These are phyloP conservation scores for Boletus subparvulus DNA, from an alignment of 768 basidiomycete genomes.

Conservation along the genomic window DNA sequence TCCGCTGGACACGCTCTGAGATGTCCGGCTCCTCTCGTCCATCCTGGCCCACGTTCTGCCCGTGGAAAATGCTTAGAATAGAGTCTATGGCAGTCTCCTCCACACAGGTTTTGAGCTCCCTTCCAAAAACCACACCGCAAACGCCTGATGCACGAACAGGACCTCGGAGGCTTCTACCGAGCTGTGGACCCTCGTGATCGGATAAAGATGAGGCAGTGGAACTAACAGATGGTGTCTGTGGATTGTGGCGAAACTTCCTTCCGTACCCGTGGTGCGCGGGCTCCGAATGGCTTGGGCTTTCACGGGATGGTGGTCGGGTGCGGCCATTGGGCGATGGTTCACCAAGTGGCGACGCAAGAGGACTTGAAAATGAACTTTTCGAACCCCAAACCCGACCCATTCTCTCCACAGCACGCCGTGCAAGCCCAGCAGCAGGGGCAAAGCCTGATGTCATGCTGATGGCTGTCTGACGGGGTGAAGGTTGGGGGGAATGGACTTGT, in stretches of 20 bases:
- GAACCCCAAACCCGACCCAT: slow-evolving; percentile 66
- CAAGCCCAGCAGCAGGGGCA: slow-evolving; percentile 71
- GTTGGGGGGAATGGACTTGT: slow-evolving; percentile 20
- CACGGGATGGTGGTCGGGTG: slow-evolving; percentile 37
- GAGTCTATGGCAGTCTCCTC: slow-evolving; percentile 53
- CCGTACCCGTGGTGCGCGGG: slow-evolving; percentile 21
- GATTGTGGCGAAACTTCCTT: slow-evolving; percentile 50
- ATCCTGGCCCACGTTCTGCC: slow-evolving; percentile 1
- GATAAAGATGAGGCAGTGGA: slow-evolving; percentile 51
- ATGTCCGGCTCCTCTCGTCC: not conserved
- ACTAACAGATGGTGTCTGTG: slow-evolving; percentile 58
- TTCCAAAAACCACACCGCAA: slow-evolving; percentile 66
- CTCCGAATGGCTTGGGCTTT: slow-evolving; percentile 41
- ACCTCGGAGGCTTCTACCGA: slow-evolving; percentile 59
- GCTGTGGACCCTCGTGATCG: slow-evolving; percentile 48
- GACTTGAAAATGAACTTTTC: slow-evolving; percentile 36
- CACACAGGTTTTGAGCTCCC: slow-evolving; percentile 54
- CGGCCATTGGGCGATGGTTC: slow-evolving; percentile 39
- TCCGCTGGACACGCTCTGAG: slow-evolving; percentile 6
- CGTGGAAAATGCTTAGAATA: slow-evolving; percentile 4
- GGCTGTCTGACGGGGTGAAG: slow-evolving; percentile 58
- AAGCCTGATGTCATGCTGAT: slow-evolving; percentile 70
- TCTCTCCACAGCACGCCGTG: slow-evolving; percentile 75
- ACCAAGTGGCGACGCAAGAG: slow-evolving; percentile 47
- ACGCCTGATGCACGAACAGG: slow-evolving; percentile 42